Base-by-base conservation (phyloP, 2,329 filamentous ascomycete genomes). In the Neofusicoccum umdonicola region DNA sequence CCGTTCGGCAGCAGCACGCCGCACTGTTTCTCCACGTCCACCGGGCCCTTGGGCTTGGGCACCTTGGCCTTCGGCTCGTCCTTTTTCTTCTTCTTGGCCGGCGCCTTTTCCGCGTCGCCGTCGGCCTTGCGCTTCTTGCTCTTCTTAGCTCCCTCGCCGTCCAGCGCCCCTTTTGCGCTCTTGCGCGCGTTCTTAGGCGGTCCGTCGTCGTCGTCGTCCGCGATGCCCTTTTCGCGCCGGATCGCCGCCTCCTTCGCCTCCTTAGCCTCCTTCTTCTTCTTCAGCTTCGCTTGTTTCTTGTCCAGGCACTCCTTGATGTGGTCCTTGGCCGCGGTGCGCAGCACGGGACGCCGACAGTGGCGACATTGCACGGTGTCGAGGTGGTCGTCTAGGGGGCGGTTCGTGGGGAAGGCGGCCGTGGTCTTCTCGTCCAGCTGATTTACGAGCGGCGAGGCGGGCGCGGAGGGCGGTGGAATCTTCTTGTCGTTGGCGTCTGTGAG, bases 1-100 rank as follows among this genome's bases (percentile, higher is more conserved):
- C 93, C 92, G 72, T 96, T 96, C 0, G 91, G 86, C 64, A 97
- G 82, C 22, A 89, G 84, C 42, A 97, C 93, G 83, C 93, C 93
- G 72, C 93, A 97, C 79, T 97, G 93, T 71, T 90, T 88, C 80
- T 97, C 93, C 19, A 97, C 93, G 77, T 97, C 93, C 45, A 97
- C 93, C 2, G 93, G 93, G 0, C 92, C 92, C 82, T 96, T 96
- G 0, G 91, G 90, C 72, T 97, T 97, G 0, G 91, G 85, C 0
- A 86, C 83, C 78, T 96, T 96, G 19, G 88, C 84, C 75, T 96
- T 96, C 0, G 89, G 89, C 73, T 96, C 92, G 67, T 97, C 92
- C 80, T 96, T 96, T 82, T 96, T 96, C 82, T 96, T 97, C 82
- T 96, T 96, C 69, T 88, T 87, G 78, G 75, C 73, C 0, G 90